phyloP scores from a whole-genome alignment of 2,329 filamentous ascomycete species.

The Grosmannia penicillata region DNA sequence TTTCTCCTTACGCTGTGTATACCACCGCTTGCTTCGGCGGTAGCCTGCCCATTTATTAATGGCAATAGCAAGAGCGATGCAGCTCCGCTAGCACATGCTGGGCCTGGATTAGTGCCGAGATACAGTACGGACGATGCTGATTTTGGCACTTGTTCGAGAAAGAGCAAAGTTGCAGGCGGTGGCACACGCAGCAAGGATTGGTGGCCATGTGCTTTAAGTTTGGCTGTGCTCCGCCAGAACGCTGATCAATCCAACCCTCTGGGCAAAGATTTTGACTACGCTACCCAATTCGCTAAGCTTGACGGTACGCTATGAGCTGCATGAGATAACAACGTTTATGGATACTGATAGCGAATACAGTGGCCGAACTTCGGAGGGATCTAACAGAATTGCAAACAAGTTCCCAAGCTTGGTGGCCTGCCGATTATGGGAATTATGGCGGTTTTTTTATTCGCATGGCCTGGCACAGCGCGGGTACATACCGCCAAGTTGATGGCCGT shows the following conservation, averaged over 20 bases:
- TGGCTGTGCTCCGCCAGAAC: slow-evolving; percentile 63
- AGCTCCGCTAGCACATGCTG: not conserved
- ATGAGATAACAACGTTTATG: slow-evolving; percentile 40
- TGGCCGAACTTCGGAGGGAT: slow-evolving; percentile 55
- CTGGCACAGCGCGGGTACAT: slow-evolving; percentile 69
- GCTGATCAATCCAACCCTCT: slow-evolving; percentile 47
- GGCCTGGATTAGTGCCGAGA: not conserved
- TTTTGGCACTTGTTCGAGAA: not conserved
- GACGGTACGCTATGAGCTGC: slow-evolving; percentile 22
- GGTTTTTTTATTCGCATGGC: slow-evolving; percentile 69
- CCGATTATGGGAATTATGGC: slow-evolving; percentile 69
- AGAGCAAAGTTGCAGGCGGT: slow-evolving; percentile 30
- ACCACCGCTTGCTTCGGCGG: not conserved
- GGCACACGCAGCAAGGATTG: slow-evolving; percentile 57
- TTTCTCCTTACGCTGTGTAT: not conserved
- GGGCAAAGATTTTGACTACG: slow-evolving; percentile 55
- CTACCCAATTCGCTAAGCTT: slow-evolving; percentile 43
- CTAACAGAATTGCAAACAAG: slow-evolving; percentile 57
- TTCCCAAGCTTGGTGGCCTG: slow-evolving; percentile 70
- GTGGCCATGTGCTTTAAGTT: slow-evolving; percentile 55
- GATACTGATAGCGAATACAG: too few relatives aligned
- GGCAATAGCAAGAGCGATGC: not conserved
- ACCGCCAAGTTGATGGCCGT: slow-evolving; percentile 60
- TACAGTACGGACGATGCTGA: not conserved
- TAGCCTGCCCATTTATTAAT: not conserved